phyloP scores from a whole-genome alignment of 2,329 filamentous ascomycete genomes.

The Scortechinia acanthostroma region DNA sequence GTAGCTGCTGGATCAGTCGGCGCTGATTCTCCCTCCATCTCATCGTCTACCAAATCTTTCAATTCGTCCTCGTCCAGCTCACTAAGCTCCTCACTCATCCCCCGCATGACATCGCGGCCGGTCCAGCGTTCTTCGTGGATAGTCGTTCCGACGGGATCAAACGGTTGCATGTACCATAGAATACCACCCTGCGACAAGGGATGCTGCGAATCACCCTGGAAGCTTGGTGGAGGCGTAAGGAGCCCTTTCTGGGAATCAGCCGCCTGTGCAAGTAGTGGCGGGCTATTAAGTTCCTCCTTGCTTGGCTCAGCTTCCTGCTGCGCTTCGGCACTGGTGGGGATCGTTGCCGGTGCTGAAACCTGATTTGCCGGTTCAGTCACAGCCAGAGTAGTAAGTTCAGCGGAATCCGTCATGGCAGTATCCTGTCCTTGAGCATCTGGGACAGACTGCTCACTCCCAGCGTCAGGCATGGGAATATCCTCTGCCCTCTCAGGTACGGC shows the following conservation, averaged over 20 bases:
- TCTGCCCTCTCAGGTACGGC: background rate
- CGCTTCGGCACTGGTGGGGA: background rate
- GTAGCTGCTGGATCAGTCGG: background rate
- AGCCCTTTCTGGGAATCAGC: conserved; percentile 12
- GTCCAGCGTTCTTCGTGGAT: conserved; percentile 70
- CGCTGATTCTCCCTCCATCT: background rate
- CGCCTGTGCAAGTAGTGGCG: too few relatives aligned
- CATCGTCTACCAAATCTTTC: conserved; percentile 32
- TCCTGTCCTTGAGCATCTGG: background rate
- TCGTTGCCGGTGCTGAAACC: background rate
- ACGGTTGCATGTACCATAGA: conserved; percentile 79
- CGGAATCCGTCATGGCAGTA: background rate
- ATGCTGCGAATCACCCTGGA: conserved; percentile 20
- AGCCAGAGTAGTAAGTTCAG: background rate
- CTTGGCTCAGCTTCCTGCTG: background rate
- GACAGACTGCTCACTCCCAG: background rate
- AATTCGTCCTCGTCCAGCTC: conserved; percentile 89
- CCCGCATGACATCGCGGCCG: conserved; percentile 60
- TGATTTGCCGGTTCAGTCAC: background rate
- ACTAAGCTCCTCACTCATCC: conserved; percentile 78
- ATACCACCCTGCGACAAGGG: conserved; percentile 60
- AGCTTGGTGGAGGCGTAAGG: conserved; percentile 27
- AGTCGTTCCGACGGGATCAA: conserved; percentile 74
- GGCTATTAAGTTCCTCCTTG: too few relatives aligned
- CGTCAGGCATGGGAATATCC: background rate